phyloP scores from a whole-genome alignment of 257 asterid species.

The Solanum tarapatanum region DNA sequence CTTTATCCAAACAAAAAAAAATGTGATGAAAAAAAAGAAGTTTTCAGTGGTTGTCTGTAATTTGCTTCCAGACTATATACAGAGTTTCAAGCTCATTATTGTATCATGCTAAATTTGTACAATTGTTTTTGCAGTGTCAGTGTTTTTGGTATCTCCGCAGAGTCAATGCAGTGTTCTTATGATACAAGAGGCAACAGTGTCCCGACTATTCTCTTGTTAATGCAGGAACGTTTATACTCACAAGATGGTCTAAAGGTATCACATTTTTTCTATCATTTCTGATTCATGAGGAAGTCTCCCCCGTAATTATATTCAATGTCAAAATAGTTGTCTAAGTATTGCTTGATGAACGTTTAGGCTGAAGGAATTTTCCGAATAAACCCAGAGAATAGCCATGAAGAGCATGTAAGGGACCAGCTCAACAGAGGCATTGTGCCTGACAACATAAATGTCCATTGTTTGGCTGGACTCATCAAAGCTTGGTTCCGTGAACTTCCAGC shows the following conservation, averaged over 20 bases:
- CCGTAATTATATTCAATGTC: background rate
- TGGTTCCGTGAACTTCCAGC: conserved; percentile 94
- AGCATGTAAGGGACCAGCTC: conserved; percentile 74
- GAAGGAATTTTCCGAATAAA: conserved; percentile 95
- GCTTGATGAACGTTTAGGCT: conserved; percentile 36
- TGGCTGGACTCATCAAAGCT: conserved; percentile 91
- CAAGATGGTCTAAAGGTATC: conserved; percentile 88
- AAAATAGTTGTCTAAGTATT: background rate
- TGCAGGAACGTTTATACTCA: conserved; percentile 75
- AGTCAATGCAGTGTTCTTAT: conserved; percentile 93
- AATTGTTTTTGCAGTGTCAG: conserved; percentile 44
- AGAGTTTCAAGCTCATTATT: background rate
- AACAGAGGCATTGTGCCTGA: conserved; percentile 85
- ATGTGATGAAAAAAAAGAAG: background rate
- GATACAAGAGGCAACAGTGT: conserved; percentile 90
- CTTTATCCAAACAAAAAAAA: background rate
- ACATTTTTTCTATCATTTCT: background rate
- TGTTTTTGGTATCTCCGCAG: conserved; percentile 94
- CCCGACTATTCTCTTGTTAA: conserved; percentile 75
- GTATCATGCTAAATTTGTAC: background rate
- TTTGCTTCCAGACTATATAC: background rate
- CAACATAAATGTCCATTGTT: conserved; percentile 82
- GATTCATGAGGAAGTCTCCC: background rate
- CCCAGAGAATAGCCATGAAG: conserved; percentile 90
- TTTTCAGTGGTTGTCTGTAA: background rate